Base-by-base conservation (phyloP, 202 grass and related monocot genomes). In the Zoysia matrella region DNA sequence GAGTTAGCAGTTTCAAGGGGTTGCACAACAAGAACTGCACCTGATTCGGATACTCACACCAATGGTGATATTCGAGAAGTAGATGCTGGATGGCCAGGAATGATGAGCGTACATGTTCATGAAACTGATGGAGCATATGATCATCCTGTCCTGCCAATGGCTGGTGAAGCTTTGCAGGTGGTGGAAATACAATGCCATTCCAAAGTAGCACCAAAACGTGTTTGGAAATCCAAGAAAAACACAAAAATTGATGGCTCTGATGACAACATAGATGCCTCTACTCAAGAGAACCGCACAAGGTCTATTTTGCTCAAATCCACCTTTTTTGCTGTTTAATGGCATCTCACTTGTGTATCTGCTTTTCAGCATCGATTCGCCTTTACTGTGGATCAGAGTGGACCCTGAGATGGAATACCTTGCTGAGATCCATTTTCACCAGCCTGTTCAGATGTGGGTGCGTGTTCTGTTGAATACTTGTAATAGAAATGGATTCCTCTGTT, bases 321-420 rank as follows among this genome's bases (percentile, higher is more conserved):
- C 13, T 70, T 76, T 43, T 53, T 47, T n/a, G 2, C 40, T 15
- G 12, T 86, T 82, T 65, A 8, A 18, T 62, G 48, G 52, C 60
- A 55, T 75, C 71, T 82, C 65, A 71, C 74, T 82, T 65, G 7
- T n/a, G 39, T 69, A 52, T 39, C 66, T 87, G 47, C 54, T 2
- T 76, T 91, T 48, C 84, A 98, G 95, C 47, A 88, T 93, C 12
- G 95, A 98, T 83, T 91, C 95, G 55, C 95, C 95, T 84, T 91
- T 98, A 71, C 74, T 89, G 67, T 98, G 95, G 95, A 90, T 98
- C 77, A 91, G 92, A 91, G 82, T 90, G 50, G 95, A 98, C 73
- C 95, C 95, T 2, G 95, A 98, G 72, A 95, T 98, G 95, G 95
- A 98, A 81, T 98, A 95, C 69, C 95, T 98, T 85, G 87, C 95